These are phyloP conservation scores for Colletotrichum limetticola DNA, from an alignment of 2,329 filamentous ascomycete genomes.

Conservation along the genomic window DNA sequence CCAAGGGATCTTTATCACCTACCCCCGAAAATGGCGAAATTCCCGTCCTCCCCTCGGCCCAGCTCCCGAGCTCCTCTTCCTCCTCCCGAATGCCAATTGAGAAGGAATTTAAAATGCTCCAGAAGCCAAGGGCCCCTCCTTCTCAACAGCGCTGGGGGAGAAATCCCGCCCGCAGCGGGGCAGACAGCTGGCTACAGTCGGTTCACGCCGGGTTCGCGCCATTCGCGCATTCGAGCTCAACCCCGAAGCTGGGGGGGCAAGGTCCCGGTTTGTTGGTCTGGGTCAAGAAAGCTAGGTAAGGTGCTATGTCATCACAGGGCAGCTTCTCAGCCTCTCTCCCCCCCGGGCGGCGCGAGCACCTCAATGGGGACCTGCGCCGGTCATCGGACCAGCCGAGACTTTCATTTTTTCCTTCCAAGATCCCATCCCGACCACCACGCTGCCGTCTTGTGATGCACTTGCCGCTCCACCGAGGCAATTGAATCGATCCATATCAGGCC, in stretches of 20 bases:
- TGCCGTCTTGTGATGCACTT: slow-evolving; percentile 1
- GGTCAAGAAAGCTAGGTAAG: too few relatives aligned
- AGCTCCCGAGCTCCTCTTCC: background rate
- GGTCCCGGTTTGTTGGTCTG: background rate
- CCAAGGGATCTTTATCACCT: background rate
- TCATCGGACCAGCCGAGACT: slow-evolving; percentile 29
- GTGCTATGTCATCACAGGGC: slow-evolving; percentile 1
- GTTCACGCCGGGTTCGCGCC: slow-evolving; percentile 21
- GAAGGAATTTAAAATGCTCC: background rate
- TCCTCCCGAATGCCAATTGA: background rate
- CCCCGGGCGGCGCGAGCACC: background rate
- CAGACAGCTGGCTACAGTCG: slow-evolving; percentile 26
- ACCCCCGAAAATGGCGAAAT: background rate
- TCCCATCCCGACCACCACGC: background rate
- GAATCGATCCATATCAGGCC: slow-evolving; percentile 31
- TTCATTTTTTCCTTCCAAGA: background rate
- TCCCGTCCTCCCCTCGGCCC: background rate
- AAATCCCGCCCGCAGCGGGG: slow-evolving; percentile 10
- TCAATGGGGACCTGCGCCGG: slow-evolving; percentile 13
- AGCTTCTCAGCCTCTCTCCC: background rate
- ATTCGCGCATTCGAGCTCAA: slow-evolving; percentile 78
- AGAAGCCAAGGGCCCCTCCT: background rate
- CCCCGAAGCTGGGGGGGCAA: slow-evolving; percentile 52
- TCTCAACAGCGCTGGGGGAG: slow-evolving; percentile 16
- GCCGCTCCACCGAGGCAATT: background rate